Conservation (phyloP, 345 rosid genomes). For the Salix exigua region DNA sequence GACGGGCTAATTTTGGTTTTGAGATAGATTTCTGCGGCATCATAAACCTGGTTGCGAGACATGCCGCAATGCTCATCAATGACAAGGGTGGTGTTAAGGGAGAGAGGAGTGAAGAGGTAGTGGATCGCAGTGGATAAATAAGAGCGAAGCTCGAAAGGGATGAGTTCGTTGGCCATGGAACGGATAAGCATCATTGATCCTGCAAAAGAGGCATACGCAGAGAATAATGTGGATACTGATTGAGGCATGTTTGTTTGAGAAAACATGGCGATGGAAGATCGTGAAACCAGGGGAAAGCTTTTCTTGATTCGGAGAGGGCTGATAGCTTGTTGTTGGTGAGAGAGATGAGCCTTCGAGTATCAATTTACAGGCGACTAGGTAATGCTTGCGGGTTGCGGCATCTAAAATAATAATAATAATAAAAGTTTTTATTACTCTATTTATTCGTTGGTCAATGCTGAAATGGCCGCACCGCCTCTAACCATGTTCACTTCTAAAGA, state of each 20-base stretch:
- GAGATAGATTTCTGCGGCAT: constrained; percentile 47
- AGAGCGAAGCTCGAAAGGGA: constrained; percentile 25
- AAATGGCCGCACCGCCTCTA: too few relatives aligned
- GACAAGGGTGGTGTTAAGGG: constrained; percentile 22
- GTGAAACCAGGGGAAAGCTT: too few relatives aligned
- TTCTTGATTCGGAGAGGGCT: too few relatives aligned
- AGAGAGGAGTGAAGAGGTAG: constrained; percentile 23
- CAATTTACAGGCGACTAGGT: too few relatives aligned
- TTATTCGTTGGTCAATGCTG: too few relatives aligned
- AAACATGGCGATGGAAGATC: constrained; percentile 21
- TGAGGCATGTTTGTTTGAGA: constrained; percentile 18
- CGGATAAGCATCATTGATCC: constrained; percentile 39
- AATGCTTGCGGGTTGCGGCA: too few relatives aligned
- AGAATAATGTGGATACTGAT: constrained; percentile 30
- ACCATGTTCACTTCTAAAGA: too few relatives aligned
- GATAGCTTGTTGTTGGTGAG: too few relatives aligned
- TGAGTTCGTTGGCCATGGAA: constrained; percentile 33
- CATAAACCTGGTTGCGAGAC: constrained; percentile 35
- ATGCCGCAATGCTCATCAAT: constrained; percentile 35
- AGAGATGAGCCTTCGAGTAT: too few relatives aligned
- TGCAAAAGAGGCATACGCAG: constrained; percentile 40
- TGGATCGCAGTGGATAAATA: constrained; percentile 19
- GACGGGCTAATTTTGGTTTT: constrained; percentile 41
- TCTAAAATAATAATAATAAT: too few relatives aligned
- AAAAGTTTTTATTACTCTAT: too few relatives aligned